Conservation (phyloP, 345 rosid species). For the Lumnitzera racemosa region DNA sequence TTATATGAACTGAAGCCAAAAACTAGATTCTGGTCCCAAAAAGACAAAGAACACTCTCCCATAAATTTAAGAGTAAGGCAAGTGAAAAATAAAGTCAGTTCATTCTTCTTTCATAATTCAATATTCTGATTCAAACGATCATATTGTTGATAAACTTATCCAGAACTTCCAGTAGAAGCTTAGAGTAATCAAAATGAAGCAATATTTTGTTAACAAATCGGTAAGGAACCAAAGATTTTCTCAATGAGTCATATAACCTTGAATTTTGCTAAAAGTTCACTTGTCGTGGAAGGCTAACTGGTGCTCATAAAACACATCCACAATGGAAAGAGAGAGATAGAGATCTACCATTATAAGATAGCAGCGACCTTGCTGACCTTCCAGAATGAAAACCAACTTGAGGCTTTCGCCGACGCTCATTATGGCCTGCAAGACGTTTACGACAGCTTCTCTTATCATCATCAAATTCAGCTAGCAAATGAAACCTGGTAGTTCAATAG, state of each 20-base stretch:
- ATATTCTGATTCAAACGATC: too few species aligned
- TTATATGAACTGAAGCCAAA: too few species aligned
- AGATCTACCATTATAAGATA: conserved; percentile 37
- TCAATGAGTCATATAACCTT: too few species aligned
- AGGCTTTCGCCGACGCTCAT: conserved; percentile 84
- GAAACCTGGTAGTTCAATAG: conserved; percentile 50
- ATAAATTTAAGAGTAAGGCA: too few species aligned
- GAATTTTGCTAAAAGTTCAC: background rate
- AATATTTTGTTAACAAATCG: background rate
- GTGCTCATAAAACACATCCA: background rate
- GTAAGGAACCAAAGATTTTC: too few species aligned
- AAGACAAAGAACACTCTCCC: too few species aligned
- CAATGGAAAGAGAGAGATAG: background rate
- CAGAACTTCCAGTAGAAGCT: too few species aligned
- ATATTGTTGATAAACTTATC: too few species aligned
- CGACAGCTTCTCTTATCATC: conserved; percentile 87
- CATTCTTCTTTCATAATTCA: too few species aligned
- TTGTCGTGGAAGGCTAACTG: background rate
- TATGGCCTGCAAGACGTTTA: conserved; percentile 81
- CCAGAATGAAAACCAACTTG: conserved; percentile 31
- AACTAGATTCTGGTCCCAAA: too few species aligned
- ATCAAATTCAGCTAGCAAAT: conserved; percentile 84
- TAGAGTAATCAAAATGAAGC: too few species aligned
- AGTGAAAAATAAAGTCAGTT: too few species aligned
- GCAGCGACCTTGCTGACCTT: conserved; percentile 37